These are phyloP conservation scores for Begonia loranthoides DNA, from an alignment of 306 rosid genomes.

Conservation along the genomic window DNA sequence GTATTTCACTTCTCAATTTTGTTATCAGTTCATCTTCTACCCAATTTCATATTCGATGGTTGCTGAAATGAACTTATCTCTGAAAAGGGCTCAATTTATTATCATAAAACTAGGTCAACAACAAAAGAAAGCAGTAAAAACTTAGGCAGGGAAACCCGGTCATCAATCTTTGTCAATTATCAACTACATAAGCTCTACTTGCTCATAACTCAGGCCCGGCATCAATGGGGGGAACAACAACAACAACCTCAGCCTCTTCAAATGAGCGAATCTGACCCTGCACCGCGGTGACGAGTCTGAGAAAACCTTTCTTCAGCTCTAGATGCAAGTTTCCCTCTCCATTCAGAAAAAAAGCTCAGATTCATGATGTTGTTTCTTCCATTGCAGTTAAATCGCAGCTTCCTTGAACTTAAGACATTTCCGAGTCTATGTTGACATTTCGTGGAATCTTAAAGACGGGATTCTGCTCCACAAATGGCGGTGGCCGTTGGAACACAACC, in stretches of 20 bases:
- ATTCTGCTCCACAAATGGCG: constrained; percentile 78
- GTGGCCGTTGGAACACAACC: constrained; percentile 52
- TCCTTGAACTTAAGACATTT: constrained; percentile 26
- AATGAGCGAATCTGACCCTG: too few species aligned
- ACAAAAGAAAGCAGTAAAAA: too few species aligned
- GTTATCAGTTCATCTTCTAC: background rate
- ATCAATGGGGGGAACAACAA: too few species aligned
- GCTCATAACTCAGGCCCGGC: too few species aligned
- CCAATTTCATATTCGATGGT: background rate
- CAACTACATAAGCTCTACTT: too few species aligned
- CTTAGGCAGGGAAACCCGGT: too few species aligned
- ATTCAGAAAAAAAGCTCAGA: background rate
- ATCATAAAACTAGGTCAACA: too few species aligned
- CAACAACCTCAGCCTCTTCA: too few species aligned
- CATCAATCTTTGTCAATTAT: too few species aligned
- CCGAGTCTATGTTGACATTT: constrained; percentile 19
- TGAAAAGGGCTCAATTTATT: too few species aligned
- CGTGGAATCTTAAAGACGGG: constrained; percentile 60
- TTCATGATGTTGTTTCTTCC: too few species aligned
- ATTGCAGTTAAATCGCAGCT: background rate
- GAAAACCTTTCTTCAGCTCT: background rate
- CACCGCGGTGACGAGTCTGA: background rate
- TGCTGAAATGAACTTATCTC: too few species aligned
- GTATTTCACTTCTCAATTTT: constrained; percentile 7
- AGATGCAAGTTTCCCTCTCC: background rate